Evolutionary conservation across 257 asterid species (phyloP).

Genomic region (Rehmannia glutinosa): DNA sequence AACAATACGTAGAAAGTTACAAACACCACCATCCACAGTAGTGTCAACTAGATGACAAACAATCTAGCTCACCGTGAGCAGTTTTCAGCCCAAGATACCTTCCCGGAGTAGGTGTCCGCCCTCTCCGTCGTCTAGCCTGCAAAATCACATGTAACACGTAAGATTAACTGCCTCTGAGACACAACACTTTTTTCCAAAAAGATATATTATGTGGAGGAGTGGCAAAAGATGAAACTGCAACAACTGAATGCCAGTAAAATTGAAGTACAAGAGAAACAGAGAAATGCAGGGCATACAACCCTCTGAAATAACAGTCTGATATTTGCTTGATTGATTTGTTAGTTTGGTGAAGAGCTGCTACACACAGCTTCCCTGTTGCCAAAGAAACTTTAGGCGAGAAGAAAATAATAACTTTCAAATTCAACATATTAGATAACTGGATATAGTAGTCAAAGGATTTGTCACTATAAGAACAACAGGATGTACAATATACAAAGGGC

Average conservation of each 20-base stretch:
- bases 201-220: too few relatives aligned
- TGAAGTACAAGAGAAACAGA: constrained; percentile 28
- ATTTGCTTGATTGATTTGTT: constrained; percentile 76
- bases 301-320: constrained; percentile 56
- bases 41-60: not conserved
- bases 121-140: constrained; percentile 86
- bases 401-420: constrained; percentile 35
- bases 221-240: not conserved
- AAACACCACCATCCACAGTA: not conserved
- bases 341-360: constrained; percentile 96
- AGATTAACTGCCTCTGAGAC: not conserved
- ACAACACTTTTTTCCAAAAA: too few relatives aligned
- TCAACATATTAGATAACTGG: not conserved
- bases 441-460: not conserved
- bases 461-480: not conserved
- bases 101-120: constrained; percentile 94
- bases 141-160: not conserved
- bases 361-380: constrained; percentile 90
- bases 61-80: constrained; percentile 40
- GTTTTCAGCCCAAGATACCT: constrained; percentile 71
- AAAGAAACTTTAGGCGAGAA: constrained; percentile 62
- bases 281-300: constrained; percentile 96
- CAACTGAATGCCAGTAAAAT: not conserved
- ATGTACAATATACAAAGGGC: not conserved
- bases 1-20: not conserved